Percentiles rank a stretch among this genome's conserved stretches.
Conservation (phyloP, 768 basidiomycete species). For the Tricholoma sp. region DNA sequence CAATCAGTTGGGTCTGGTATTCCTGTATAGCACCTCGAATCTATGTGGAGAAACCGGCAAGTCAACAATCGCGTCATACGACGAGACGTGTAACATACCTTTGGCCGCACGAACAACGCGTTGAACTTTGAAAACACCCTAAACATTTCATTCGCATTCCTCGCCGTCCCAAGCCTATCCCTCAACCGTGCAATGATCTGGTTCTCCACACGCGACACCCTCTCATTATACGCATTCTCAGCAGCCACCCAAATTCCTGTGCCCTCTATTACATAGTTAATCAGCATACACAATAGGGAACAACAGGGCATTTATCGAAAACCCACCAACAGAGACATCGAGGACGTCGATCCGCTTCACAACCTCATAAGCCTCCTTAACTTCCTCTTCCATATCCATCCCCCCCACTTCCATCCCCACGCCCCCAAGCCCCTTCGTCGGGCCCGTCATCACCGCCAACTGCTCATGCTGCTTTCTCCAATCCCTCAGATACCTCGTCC, state of each 20-base stretch:
- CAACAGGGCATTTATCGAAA: background rate
- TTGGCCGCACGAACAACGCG: slow-evolving; percentile 91
- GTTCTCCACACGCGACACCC: slow-evolving; percentile 95
- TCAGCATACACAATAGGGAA: background rate
- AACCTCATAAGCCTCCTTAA: slow-evolving; percentile 94
- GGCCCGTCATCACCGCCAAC: slow-evolving; percentile 94
- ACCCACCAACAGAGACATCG: slow-evolving; percentile 85
- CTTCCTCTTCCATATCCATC: slow-evolving; percentile 98
- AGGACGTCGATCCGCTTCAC: slow-evolving; percentile 95
- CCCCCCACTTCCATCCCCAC: slow-evolving; percentile 76
- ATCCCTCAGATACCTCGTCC: slow-evolving; percentile 78
- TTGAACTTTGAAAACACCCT: slow-evolving; percentile 99
- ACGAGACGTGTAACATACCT: slow-evolving; percentile 46
- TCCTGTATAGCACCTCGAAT: slow-evolving; percentile 98
- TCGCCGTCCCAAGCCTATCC: slow-evolving; percentile 88
- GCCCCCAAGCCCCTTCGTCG: slow-evolving; percentile 77
- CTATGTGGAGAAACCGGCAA: slow-evolving; percentile 30
- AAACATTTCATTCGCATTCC: slow-evolving; percentile 99
- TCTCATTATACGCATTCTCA: slow-evolving; percentile 96
- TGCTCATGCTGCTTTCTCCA: slow-evolving; percentile 99
- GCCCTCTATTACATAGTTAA: slow-evolving; percentile 58
- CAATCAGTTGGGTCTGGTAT: slow-evolving; percentile 97
- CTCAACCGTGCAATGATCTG: slow-evolving; percentile 94
- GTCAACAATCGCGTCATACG: background rate
- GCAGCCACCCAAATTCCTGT: slow-evolving; percentile 98